phyloP scores from a whole-genome alignment of 148 eudicot genomes.

The Heliosperma pusillum region DNA sequence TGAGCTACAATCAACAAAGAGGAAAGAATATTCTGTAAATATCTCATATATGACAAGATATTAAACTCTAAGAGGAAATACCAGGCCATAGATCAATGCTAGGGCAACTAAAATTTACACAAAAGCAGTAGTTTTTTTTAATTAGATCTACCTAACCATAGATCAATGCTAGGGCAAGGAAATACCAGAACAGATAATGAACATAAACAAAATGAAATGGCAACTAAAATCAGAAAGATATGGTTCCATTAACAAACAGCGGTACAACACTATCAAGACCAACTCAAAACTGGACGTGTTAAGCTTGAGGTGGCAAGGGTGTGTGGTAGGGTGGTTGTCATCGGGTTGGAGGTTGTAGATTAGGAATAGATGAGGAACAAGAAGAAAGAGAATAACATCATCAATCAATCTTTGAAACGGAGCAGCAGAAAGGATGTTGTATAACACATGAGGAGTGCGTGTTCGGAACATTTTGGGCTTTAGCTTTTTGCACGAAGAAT shows the following conservation, averaged over 20 bases:
- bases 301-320: no score
- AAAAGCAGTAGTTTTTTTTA: background rate
- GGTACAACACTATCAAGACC: background rate
- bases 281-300: background rate
- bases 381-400: no score
- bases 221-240: background rate
- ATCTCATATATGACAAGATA: background rate
- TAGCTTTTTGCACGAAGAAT: no score
- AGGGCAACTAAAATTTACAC: no score
- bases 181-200: background rate
- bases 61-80: background rate
- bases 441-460: no score
- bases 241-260: background rate
- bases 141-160: background rate
- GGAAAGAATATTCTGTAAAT: background rate
- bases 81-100: no score
- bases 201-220: background rate
- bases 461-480: no score
- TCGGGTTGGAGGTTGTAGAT: no score
- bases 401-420: no score
- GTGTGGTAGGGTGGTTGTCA: no score
- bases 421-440: no score
- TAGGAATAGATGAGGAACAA: no score
- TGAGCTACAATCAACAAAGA: background rate
- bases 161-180: background rate